Conservation (phyloP, 2,329 filamentous ascomycete species). For the Cordyceps tenuipes region DNA sequence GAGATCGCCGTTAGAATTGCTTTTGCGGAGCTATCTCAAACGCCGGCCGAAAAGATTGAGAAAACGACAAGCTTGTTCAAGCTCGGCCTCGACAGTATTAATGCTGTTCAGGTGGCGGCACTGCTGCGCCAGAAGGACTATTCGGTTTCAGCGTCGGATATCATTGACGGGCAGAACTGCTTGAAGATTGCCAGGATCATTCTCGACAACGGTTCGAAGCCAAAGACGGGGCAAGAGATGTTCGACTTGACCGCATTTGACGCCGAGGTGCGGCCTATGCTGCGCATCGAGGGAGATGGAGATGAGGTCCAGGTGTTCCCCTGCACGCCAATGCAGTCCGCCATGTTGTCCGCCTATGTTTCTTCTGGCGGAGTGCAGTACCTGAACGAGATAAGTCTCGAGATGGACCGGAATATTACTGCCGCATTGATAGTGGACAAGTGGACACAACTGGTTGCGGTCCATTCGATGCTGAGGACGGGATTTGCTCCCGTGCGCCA, state of each 20-base stretch:
- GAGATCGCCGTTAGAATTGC: slow-evolving; percentile 41
- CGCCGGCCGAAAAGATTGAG: slow-evolving; percentile 41
- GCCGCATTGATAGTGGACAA: slow-evolving; percentile 39
- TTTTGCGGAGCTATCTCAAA: slow-evolving; percentile 50
- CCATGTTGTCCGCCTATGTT: slow-evolving; percentile 69
- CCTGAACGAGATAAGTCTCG: slow-evolving; percentile 61
- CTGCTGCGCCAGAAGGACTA: slow-evolving; percentile 53
- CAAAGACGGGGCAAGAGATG: not conserved
- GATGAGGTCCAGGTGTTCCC: slow-evolving; percentile 58
- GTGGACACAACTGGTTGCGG: slow-evolving; percentile 47
- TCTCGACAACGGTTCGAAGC: not conserved
- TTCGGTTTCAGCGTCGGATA: slow-evolving; percentile 57
- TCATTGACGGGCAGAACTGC: slow-evolving; percentile 55
- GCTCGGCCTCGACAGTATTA: slow-evolving; percentile 88
- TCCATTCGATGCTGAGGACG: slow-evolving; percentile 66
- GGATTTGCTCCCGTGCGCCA: slow-evolving; percentile 61
- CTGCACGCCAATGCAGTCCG: slow-evolving; percentile 71
- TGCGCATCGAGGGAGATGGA: slow-evolving; percentile 19
- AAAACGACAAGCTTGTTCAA: slow-evolving; percentile 68
- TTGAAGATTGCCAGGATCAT: slow-evolving; percentile 26
- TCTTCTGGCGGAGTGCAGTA: slow-evolving; percentile 61
- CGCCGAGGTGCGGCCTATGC: slow-evolving; percentile 20
- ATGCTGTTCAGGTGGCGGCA: slow-evolving; percentile 68
- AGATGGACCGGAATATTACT: slow-evolving; percentile 34
- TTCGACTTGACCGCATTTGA: slow-evolving; percentile 37